These are phyloP conservation scores for Mucor piriformis DNA, from an alignment of 371 early-diverging fungal species.

Conservation along the genomic window DNA sequence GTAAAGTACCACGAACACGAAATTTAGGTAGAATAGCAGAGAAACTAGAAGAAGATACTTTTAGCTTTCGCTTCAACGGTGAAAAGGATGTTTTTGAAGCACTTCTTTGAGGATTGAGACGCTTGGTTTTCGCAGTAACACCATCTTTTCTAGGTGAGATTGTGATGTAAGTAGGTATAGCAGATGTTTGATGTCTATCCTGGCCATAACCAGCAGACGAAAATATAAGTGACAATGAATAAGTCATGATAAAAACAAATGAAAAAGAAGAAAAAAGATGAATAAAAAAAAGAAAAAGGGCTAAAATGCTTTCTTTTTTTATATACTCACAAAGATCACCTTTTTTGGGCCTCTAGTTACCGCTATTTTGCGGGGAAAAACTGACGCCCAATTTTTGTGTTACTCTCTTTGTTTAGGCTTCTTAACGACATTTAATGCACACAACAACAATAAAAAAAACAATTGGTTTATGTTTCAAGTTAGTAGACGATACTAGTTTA, in stretches of 20 bases:
- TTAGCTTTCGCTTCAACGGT: conserved; percentile 24
- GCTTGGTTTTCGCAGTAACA: conserved; percentile 24
- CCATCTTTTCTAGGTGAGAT: conserved; percentile 32
- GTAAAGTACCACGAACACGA: conserved; percentile 1
- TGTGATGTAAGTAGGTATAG: conserved; percentile 23
- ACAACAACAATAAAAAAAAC: no score
- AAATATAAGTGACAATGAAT: conserved; percentile 12
- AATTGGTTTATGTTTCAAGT: no score
- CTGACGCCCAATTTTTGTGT: background rate
- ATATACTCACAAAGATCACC: background rate
- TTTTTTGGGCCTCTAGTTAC: no score
- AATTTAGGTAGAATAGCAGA: conserved; percentile 25
- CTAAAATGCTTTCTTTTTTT: background rate
- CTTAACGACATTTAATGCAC: no score
- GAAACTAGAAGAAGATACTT: conserved; percentile 18
- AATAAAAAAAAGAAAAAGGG: background rate
- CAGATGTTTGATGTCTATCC: background rate
- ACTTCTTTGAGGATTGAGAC: conserved; percentile 18
- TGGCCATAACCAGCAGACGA: background rate
- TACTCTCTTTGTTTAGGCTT: background rate
- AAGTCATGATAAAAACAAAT: conserved; percentile 6
- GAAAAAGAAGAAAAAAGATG: conserved; percentile 2
- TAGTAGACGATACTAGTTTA: no score
- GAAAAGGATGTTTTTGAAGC: background rate
- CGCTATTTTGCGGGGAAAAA: no score